Evolutionary conservation across 2,329 filamentous ascomycete species (phyloP), one percentile per base, ranked within the genome.

Genomic region (Septoria petroselini): DNA sequence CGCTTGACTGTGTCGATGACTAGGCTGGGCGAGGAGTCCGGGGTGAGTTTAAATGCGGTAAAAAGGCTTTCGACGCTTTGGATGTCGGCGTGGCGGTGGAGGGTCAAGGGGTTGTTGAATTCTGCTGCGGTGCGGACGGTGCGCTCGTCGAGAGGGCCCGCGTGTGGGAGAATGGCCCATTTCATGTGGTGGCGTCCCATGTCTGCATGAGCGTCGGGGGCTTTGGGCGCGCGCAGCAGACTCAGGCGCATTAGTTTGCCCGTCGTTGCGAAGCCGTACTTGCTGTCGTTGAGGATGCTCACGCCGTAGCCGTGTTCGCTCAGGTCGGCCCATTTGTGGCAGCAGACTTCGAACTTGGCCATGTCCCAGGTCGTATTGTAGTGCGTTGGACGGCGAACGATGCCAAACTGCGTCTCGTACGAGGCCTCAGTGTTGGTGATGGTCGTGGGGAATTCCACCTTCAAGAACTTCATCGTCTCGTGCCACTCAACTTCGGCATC

Each of bases 321-420:
- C 19, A 96, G 74, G 69, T 96, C 91, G 8, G 91, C 91, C 76
- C 88, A 96, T 67, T 91, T 91, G 74, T 96, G 91, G 68, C 87
- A 91, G 76, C 90, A 95, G 43, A 96, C 91, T 73, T 96, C 91
- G 62, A 96, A 96, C 65, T 95, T 95, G 64, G 91, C 91, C 90
- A 95, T 95, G 65, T 95, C 90, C 90, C 90, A 95, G 59, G 81
- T 86, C 2, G 93, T 98, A 73, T 98, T 98, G 79, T 96, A 97
- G 72, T 98, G 93, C 0, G 93, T 98, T 2, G 93, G 91, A 23
- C 93, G 82, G 59, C 83, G 83, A 55, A 93, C 84, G 60, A 96
- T 82, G 60, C 91, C 91, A 65, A 88, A 97, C 63, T 95, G 91
- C 6, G 89, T 95, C 70, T 98, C 93, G 68, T 98, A 98, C 9